A percentile compares a stretch with the other conserved stretches of the same genome.
Conservation (phyloP, 78 protist species). For the Dictyostelium capitatum region DNA sequence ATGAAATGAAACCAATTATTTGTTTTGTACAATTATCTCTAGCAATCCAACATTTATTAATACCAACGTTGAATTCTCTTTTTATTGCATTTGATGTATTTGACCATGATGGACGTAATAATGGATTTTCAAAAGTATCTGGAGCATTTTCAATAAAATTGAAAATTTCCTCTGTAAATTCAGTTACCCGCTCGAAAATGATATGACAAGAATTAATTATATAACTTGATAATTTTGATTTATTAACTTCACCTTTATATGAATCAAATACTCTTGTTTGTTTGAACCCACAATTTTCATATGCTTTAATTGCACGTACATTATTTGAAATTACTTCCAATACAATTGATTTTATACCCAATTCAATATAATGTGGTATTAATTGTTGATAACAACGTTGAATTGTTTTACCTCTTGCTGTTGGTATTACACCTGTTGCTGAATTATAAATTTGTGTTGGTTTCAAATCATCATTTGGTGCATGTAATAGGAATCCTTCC, state of each 20-base stretch:
- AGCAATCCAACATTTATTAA: neutral
- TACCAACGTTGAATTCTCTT: neutral
- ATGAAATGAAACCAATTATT: neutral
- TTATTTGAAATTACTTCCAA: constrained; percentile 2
- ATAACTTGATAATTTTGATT: neutral
- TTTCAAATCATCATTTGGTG: neutral
- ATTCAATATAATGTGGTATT: neutral
- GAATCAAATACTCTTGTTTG: neutral
- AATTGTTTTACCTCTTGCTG: constrained; percentile 9
- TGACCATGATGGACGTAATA: neutral
- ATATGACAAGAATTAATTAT: neutral
- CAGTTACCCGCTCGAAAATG: neutral
- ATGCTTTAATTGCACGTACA: neutral
- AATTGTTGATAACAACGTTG: neutral
- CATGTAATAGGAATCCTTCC: constrained; percentile 9
- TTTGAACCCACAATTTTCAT: constrained; percentile 21
- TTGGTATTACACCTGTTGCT: constrained; percentile 20
- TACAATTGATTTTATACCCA: neutral
- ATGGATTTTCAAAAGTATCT: neutral
- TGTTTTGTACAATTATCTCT: neutral
- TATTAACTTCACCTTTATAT: constrained; percentile 14
- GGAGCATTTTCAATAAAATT: neutral
- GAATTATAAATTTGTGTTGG: constrained; percentile 14
- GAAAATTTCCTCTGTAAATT: neutral
- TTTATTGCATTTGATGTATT: neutral